These are phyloP conservation scores for Rhizophora mangle DNA, from an alignment of 345 rosid species.

Conservation along the genomic window DNA sequence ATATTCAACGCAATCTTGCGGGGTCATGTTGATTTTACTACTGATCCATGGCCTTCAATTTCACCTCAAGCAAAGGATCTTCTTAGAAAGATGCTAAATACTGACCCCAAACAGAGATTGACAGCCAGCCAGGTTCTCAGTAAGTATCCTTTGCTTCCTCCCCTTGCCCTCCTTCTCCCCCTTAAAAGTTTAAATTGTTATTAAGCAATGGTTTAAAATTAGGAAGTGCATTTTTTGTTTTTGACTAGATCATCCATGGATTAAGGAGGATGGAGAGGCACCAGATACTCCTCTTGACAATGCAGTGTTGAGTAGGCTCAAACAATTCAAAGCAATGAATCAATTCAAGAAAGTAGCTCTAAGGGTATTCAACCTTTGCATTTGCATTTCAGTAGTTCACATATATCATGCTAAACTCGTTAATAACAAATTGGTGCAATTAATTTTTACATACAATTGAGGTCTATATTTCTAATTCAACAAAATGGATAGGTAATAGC, in stretches of 20 bases:
- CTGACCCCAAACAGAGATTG: slow-evolving; percentile 84
- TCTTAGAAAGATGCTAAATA: slow-evolving; percentile 75
- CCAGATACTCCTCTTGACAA: slow-evolving; percentile 80
- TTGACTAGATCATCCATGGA: slow-evolving; percentile 66
- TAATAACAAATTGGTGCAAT: neutral
- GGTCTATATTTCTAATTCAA: neutral
- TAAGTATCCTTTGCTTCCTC: slow-evolving; percentile 22
- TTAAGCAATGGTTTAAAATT: neutral
- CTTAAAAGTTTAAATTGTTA: too few species aligned
- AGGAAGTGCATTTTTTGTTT: neutral
- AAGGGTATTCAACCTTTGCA: slow-evolving; percentile 31
- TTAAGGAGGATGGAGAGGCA: slow-evolving; percentile 80
- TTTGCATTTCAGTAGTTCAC: neutral
- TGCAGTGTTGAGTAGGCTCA: slow-evolving; percentile 68
- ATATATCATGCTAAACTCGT: too few species aligned
- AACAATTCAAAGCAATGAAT: slow-evolving; percentile 77
- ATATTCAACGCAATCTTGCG: slow-evolving; percentile 87
- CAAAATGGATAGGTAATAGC: slow-evolving; percentile 65
- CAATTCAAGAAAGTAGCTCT: slow-evolving; percentile 76
- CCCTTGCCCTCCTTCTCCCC: too few species aligned
- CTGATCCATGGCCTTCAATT: slow-evolving; percentile 93
- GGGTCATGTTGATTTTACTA: slow-evolving; percentile 73
- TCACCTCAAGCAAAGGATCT: slow-evolving; percentile 89
- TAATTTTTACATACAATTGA: neutral
- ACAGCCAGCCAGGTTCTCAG: slow-evolving; percentile 89